Conservation (phyloP, 176 grass and related monocot genomes). For the Hsuehochloa calcarea region DNA sequence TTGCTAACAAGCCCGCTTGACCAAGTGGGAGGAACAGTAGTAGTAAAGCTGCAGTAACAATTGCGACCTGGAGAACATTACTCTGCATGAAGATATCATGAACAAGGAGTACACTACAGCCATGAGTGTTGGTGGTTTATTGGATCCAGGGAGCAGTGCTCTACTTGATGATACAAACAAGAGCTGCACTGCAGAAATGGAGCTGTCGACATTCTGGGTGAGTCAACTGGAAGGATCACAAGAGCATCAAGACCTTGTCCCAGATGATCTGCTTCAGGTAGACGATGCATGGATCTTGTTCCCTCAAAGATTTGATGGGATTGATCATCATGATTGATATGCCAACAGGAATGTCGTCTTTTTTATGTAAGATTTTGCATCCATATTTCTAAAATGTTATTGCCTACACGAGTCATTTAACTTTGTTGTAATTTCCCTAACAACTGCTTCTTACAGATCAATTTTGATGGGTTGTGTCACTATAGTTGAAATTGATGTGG, state of each 20-base stretch:
- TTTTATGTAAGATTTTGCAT: constrained; percentile 68
- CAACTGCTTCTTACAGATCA: constrained; percentile 58
- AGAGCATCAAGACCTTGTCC: not conserved
- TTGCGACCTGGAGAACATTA: not conserved
- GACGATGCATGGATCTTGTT: constrained; percentile 39
- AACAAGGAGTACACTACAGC: not conserved
- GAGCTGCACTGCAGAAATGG: not conserved
- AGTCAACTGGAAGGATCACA: not conserved
- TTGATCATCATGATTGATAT: constrained; percentile 91
- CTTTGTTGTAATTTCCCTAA: not conserved
- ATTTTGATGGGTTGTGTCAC: too few species aligned
- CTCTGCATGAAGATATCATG: not conserved
- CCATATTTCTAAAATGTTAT: not conserved
- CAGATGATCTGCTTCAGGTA: not conserved
- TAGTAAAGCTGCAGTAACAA: not conserved
- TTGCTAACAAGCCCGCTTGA: not conserved
- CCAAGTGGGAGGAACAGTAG: not conserved
- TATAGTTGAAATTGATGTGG: too few species aligned
- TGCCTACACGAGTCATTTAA: not conserved
- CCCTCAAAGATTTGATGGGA: constrained; percentile 90
- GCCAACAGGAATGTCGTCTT: constrained; percentile 87
- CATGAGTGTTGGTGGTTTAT: not conserved
- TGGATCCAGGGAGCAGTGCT: not conserved
- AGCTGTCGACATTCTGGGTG: not conserved
- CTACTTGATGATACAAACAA: not conserved